These are phyloP conservation scores for Nicotiana tomentosiformis DNA, from an alignment of 257 asterid species.

Conservation along the genomic window DNA sequence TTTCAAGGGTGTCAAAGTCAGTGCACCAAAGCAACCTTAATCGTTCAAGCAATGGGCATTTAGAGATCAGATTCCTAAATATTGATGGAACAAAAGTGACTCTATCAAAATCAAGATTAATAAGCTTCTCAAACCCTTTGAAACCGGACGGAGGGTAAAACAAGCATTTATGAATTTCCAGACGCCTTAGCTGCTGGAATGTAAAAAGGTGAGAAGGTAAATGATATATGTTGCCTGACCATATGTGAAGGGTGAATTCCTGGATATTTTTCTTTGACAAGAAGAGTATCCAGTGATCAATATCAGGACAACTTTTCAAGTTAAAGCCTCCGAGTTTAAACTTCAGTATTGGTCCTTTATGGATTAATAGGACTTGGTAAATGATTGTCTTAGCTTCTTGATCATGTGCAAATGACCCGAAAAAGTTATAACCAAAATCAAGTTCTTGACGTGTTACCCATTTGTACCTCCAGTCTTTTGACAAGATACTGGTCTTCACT, in stretches of 20 bases:
- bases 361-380: constrained; percentile 4
- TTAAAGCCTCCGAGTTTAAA: not conserved
- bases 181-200: constrained; percentile 2
- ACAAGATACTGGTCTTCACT: constrained; percentile 1
- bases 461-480: constrained; percentile 9
- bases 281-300: constrained; percentile 7
- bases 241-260: constrained; percentile 4
- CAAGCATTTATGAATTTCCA: constrained; percentile 40
- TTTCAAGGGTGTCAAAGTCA: constrained; percentile 36
- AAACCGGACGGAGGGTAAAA: constrained; percentile 33
- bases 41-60: constrained; percentile 42
- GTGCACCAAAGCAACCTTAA: constrained; percentile 41
- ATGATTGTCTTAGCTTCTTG: not conserved
- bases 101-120: constrained; percentile 35
- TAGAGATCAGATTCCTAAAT: constrained; percentile 29
- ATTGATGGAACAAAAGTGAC: constrained; percentile 25
- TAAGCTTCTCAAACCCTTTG: constrained; percentile 43
- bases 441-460: constrained; percentile 3
- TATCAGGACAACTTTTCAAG: not conserved
- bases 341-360: constrained; percentile 10
- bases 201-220: constrained; percentile 4
- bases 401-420: not conserved
- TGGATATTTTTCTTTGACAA: not conserved
- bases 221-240: not conserved
- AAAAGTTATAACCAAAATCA: not conserved